Evolutionary conservation across 2,329 filamentous ascomycete genomes (phyloP).

Genomic region (Diplodia intermedia): DNA sequence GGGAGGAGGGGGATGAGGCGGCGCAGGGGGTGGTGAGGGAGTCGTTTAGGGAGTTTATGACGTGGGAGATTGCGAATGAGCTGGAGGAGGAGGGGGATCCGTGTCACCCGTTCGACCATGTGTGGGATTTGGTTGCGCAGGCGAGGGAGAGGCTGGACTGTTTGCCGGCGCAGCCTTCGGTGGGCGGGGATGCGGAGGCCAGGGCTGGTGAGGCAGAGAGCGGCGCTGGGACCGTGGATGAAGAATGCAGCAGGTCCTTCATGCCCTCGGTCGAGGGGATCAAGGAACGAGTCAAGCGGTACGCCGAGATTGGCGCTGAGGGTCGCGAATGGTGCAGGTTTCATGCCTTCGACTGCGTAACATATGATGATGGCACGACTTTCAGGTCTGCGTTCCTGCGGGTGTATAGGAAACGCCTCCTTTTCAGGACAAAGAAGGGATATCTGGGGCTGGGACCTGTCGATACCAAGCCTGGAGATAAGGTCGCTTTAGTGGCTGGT

Average conservation of each 20-base stretch:
- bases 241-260: not conserved
- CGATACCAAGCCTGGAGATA: constrained; percentile 6
- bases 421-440: constrained; percentile 22
- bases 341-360: not conserved
- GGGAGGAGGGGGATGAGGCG: not conserved
- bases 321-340: not conserved
- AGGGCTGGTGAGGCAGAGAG: not conserved
- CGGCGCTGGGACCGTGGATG: not conserved
- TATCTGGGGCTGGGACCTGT: constrained; percentile 26
- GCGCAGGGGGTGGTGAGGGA: not conserved
- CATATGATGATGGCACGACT: not conserved
- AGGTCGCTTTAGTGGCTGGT: constrained; percentile 12
- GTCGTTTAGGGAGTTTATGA: not conserved
- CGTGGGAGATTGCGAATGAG: constrained; percentile 14
- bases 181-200: too few relatives aligned
- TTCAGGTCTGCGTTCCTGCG: not conserved
- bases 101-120: not conserved
- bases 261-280: constrained; percentile 7
- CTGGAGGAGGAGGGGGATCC: not conserved
- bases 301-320: not conserved
- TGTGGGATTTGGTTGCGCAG: not conserved
- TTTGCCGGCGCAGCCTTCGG: not conserved
- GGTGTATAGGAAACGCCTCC: not conserved
- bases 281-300: not conserved
- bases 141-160: not conserved